Evolutionary conservation across 2,329 filamentous ascomycete genomes (phyloP), one percentile per base, ranked within the genome.

Genomic region (Aspergillus sp.): DNA sequence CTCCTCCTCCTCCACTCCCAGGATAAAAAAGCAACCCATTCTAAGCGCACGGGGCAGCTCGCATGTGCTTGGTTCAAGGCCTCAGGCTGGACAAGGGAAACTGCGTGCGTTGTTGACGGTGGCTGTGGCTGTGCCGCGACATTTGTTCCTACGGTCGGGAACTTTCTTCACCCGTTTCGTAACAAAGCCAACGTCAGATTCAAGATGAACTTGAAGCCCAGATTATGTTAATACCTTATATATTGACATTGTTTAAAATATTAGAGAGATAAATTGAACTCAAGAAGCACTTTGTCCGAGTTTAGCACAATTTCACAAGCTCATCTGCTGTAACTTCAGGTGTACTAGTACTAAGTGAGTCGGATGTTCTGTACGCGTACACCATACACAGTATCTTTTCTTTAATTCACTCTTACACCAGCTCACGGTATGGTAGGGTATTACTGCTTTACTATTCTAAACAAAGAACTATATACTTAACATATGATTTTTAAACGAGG

Each of bases 331-430:
- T 58, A 58, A 54, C 50, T 51, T 53, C 40, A 60, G 52, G 34
- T 24, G 42, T 51, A 54, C 27, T 11, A 30, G 9, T 30, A 30
- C 27, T 7, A 60, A 60, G 54, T 51, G 54, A 37, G 54, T 50
- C 34, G 50, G 49, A 20, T 39, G 51, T 56, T 60, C 40, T n/a
- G 53, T 60, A 60, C 54, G 27, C 12, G 51, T 53, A 53, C 49
- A 27, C 11, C 49, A 27, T 51, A 42, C 39, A 15, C 39, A 51
- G 51, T 53, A 53, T 24, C 22, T 20, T 20, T 20, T 20, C 20
- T 20, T 20, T 20, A 20, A 20, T 20, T 20, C 20, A 20, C 20
- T 20, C 19, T 42, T 42, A 42, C 40, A 12, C 7, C n/a, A 42
- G 40, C 3, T 2, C 45, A 27, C 27, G 45, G 45, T 48, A 52